Evolutionary conservation across 2,329 filamentous ascomycete genomes (phyloP).

Genomic region (Penicillium freii): DNA sequence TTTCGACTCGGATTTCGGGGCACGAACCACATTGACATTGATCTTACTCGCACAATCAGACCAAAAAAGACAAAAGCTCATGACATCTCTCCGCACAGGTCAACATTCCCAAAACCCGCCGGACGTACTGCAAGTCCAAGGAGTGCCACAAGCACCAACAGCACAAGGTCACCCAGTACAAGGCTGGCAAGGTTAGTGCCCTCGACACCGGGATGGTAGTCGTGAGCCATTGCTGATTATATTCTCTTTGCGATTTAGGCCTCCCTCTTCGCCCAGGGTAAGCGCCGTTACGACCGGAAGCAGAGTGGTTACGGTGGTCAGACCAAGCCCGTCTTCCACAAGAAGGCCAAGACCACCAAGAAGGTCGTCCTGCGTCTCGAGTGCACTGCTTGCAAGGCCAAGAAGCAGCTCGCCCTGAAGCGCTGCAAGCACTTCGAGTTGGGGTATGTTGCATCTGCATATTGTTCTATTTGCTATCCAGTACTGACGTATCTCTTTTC

Average conservation of each 20-base stretch:
- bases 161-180: constrained; percentile 96
- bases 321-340: constrained; percentile 99
- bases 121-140: constrained; percentile 97
- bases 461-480: neutral
- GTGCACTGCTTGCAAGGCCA: constrained; percentile 97
- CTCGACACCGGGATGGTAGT: constrained; percentile 18
- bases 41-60: constrained; percentile 3
- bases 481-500: constrained; percentile 44
- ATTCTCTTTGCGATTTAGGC: constrained; percentile 52
- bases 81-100: constrained; percentile 57
- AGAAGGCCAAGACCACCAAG: constrained; percentile 99
- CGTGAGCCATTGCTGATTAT: constrained; percentile 28
- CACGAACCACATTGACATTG: constrained; percentile 7
- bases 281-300: constrained; percentile 99
- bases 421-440: constrained; percentile 99
- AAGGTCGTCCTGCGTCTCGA: constrained; percentile 99
- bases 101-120: constrained; percentile 97
- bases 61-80: constrained; percentile 23
- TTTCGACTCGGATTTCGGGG: constrained; percentile 14
- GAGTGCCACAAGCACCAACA: constrained; percentile 90
- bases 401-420: constrained; percentile 97
- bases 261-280: constrained; percentile 95
- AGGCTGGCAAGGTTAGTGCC: constrained; percentile 76
- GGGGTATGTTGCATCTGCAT: constrained; percentile 64
- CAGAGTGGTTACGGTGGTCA: constrained; percentile 99